These are phyloP conservation scores for Colletotrichum sp. DNA, from an alignment of 2,329 filamentous ascomycete genomes.

Conservation along the genomic window DNA sequence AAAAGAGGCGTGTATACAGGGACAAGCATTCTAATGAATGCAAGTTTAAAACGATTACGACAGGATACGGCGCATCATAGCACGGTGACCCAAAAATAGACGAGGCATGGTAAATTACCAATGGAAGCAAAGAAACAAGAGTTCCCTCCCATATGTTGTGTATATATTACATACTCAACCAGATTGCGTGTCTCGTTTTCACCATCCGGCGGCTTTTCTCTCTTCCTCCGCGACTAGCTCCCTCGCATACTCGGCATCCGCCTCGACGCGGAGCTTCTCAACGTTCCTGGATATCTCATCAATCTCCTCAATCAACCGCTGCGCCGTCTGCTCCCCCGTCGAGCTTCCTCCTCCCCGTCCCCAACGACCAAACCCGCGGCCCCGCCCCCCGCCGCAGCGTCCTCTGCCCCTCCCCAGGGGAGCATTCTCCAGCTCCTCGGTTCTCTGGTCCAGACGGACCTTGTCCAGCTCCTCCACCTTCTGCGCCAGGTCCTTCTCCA, in stretches of 20 bases:
- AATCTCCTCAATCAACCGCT: slow-evolving; percentile 39
- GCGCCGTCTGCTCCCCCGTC: slow-evolving; percentile 6
- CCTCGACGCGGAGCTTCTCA: slow-evolving; percentile 45
- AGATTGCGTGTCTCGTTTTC: not conserved
- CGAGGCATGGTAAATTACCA: not conserved
- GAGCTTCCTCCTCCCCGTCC: not conserved
- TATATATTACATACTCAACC: not conserved
- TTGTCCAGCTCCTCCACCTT: slow-evolving; percentile 22
- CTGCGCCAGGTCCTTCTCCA: not conserved
- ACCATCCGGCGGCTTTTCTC: not conserved
- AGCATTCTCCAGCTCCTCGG: slow-evolving; percentile 5
- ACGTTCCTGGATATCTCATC: slow-evolving; percentile 42
- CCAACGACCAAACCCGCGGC: not conserved
- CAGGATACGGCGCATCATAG: slow-evolving; percentile 3
- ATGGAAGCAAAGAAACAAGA: not conserved
- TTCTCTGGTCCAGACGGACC: not conserved
- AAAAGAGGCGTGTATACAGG: not conserved
- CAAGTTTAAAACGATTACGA: not conserved
- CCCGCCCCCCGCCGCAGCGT: not conserved
- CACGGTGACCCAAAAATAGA: slow-evolving; percentile 6
- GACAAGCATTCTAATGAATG: not conserved
- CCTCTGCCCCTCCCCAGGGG: slow-evolving; percentile 3
- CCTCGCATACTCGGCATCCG: slow-evolving; percentile 52
- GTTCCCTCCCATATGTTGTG: not conserved
- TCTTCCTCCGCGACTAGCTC: slow-evolving; percentile 40